Conservation (phyloP, 129 eudicot genomes). For the Pittosporum tobira region DNA sequence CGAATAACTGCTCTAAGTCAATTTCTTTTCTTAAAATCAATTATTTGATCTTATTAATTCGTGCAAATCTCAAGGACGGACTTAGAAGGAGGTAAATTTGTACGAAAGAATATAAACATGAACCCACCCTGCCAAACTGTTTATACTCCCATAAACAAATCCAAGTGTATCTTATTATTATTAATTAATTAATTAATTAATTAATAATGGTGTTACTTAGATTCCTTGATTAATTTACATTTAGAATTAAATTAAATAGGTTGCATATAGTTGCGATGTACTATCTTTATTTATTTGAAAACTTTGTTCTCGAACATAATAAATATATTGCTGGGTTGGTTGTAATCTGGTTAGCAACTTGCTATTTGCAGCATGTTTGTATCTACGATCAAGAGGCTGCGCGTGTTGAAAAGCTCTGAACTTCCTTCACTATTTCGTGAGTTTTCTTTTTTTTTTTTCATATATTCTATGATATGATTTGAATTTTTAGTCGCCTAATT, state of each 20-base stretch:
- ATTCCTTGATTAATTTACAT: too few relatives aligned
- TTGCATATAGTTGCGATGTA: too few relatives aligned
- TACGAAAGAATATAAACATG: neutral
- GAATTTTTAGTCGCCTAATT: neutral
- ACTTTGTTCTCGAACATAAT: too few relatives aligned
- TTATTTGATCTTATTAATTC: too few relatives aligned
- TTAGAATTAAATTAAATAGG: too few relatives aligned
- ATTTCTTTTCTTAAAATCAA: too few relatives aligned
- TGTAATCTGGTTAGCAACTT: constrained; percentile 14
- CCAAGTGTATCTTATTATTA: too few relatives aligned
- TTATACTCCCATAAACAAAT: neutral
- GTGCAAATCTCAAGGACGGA: too few relatives aligned
- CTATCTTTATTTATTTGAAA: too few relatives aligned
- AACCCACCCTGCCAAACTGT: neutral
- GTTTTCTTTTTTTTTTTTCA: constrained; percentile 13
- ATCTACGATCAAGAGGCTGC: constrained; percentile 80
- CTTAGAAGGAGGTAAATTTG: neutral
- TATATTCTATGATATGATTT: neutral
- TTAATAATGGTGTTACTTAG: too few relatives aligned
- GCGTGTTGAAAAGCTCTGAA: constrained; percentile 80
- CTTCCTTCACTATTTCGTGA: constrained; percentile 54
- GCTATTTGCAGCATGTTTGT: constrained; percentile 79
- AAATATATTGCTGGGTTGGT: neutral
- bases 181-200: too few relatives aligned
- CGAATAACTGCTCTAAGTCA: neutral